Percentiles rank a stretch among this genome's conserved stretches.
These are phyloP conservation scores for Grosmannia clavigera DNA, from an alignment of 2,329 filamentous ascomycete species.

Conservation along the genomic window DNA sequence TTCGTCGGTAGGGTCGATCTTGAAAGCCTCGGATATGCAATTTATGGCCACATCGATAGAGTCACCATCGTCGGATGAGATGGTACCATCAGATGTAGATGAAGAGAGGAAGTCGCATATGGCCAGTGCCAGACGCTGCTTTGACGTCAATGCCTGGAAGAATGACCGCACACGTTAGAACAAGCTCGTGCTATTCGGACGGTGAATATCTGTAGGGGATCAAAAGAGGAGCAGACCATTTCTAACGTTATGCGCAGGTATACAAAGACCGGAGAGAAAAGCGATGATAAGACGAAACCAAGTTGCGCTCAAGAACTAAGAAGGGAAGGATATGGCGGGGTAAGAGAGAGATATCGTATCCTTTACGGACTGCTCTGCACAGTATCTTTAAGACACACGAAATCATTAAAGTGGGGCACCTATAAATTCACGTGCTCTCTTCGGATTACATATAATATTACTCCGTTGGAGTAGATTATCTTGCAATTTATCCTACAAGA, in stretches of 20 bases:
- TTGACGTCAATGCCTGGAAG: constrained; percentile 34
- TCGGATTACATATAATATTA: too few relatives aligned
- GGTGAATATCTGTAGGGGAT: neutral
- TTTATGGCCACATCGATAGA: constrained; percentile 88
- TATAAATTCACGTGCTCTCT: too few relatives aligned
- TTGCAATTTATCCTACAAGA: too few relatives aligned
- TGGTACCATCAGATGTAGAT: constrained; percentile 77
- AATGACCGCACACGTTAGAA: neutral
- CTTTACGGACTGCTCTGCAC: too few relatives aligned
- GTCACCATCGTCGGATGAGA: constrained; percentile 78
- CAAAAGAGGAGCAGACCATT: neutral
- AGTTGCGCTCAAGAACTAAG: neutral
- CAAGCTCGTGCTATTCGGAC: neutral
- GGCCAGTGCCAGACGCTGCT: constrained; percentile 87
- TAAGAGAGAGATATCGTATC: neutral
- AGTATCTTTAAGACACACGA: too few relatives aligned
- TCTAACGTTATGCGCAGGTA: neutral
- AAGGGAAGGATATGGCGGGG: neutral
- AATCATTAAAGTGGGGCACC: too few relatives aligned
- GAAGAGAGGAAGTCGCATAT: constrained; percentile 90
- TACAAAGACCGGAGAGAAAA: neutral
- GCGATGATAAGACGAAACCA: neutral
- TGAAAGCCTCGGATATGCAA: constrained; percentile 92
- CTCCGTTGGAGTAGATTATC: too few relatives aligned
- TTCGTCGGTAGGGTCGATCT: constrained; percentile 74